Conservation (phyloP, 164 flowering plant genomes). For the Macadamia integrifolia region DNA sequence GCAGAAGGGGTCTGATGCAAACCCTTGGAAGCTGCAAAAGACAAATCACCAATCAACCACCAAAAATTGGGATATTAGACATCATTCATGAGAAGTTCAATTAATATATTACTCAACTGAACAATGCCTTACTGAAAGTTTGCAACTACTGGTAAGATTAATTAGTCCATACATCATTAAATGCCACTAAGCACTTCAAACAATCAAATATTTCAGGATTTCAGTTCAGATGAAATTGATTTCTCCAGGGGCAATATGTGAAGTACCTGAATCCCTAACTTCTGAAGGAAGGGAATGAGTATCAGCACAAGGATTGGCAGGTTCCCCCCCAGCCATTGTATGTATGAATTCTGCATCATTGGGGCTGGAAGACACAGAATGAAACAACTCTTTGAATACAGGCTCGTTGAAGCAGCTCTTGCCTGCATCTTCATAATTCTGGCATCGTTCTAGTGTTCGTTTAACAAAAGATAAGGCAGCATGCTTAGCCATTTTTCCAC, state of each 20-base stretch:
- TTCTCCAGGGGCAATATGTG: not conserved
- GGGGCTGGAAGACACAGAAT: conserved; percentile 33
- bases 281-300: conserved; percentile 28
- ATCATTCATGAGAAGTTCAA: not conserved
- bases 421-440: conserved; percentile 53
- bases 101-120: too few species aligned
- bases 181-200: too few species aligned
- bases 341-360: conserved; percentile 29
- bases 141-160: not conserved
- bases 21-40: conserved; percentile 47
- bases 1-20: conserved; percentile 39
- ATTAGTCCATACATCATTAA: not conserved
- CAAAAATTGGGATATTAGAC: not conserved
- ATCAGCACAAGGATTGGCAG: conserved; percentile 26
- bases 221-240: not conserved
- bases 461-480: conserved; percentile 62
- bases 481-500: conserved; percentile 61
- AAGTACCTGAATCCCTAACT: conserved; percentile 45
- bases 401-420: conserved; percentile 78
- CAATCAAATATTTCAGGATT: too few species aligned
- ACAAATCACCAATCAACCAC: conserved; percentile 12
- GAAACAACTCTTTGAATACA: conserved; percentile 44
- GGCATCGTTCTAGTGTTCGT: conserved; percentile 54
- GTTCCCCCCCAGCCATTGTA: conserved; percentile 36
- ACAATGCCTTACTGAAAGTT: too few species aligned